These are phyloP conservation scores for Elasticomyces elasticus DNA, from an alignment of 495 filamentous ascomycete species.

Conservation along the genomic window DNA sequence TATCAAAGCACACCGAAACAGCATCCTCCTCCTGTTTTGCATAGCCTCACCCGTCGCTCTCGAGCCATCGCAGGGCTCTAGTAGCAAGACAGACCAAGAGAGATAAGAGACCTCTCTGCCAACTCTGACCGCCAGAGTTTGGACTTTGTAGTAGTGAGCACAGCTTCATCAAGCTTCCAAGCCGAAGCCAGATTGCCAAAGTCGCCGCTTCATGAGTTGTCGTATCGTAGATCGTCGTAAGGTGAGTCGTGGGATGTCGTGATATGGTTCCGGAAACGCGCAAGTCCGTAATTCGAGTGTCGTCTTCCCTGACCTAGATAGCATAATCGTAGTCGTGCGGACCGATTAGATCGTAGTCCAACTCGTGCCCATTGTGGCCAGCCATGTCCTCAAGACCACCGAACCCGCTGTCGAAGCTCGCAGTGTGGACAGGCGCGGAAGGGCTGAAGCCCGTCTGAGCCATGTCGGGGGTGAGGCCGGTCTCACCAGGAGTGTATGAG, in stretches of 20 bases:
- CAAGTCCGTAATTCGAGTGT: neutral
- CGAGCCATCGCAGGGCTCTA: neutral
- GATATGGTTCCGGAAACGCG: neutral
- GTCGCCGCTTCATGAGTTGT: neutral
- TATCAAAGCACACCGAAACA: too few species aligned
- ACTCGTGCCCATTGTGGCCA: neutral
- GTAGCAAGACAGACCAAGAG: neutral
- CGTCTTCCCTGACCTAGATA: too few species aligned
- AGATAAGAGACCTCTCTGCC: too few species aligned
- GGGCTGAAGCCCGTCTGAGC: neutral
- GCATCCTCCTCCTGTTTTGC: neutral
- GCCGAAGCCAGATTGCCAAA: neutral
- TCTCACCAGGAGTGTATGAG: neutral
- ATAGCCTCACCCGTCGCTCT: neutral
- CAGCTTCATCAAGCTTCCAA: too few species aligned
- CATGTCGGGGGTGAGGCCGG: conserved; percentile 1
- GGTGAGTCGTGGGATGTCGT: neutral
- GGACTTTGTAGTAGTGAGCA: too few species aligned
- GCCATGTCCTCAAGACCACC: neutral
- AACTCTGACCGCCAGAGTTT: too few species aligned
- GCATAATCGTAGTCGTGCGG: too few species aligned
- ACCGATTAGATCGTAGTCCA: too few species aligned
- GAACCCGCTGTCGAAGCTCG: conserved; percentile 1
- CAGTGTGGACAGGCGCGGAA: neutral
- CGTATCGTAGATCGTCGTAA: neutral